A percentile compares a stretch with the other conserved stretches of the same genome.
Conservation (phyloP, 2,329 filamentous ascomycete species). For the Pseudogymnoascus sp. region DNA sequence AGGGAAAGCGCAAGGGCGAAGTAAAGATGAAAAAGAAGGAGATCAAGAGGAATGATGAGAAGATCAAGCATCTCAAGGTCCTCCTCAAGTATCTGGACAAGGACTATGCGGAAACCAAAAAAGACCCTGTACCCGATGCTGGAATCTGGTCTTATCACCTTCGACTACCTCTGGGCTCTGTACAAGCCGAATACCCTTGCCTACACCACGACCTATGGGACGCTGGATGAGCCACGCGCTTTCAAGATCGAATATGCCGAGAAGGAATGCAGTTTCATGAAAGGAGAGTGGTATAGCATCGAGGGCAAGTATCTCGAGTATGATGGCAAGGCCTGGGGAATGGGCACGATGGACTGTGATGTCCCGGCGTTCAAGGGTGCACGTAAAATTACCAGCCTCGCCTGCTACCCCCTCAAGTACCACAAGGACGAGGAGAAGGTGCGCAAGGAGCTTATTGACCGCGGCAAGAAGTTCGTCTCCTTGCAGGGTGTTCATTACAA, state of each 20-base stretch:
- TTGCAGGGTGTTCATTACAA: constrained; percentile 81
- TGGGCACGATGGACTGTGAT: constrained; percentile 62
- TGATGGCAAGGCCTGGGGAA: constrained; percentile 79
- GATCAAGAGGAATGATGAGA: constrained; percentile 49
- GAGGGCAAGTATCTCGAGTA: constrained; percentile 79
- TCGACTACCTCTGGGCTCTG: constrained; percentile 80
- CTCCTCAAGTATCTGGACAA: constrained; percentile 71
- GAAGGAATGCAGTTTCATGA: constrained; percentile 62
- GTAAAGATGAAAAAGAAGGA: constrained; percentile 54
- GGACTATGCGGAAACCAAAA: constrained; percentile 70
- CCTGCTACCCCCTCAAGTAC: constrained; percentile 72
- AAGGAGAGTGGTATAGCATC: constrained; percentile 68
- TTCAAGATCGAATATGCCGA: constrained; percentile 76
- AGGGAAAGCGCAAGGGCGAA: constrained; percentile 42
- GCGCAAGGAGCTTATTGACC: constrained; percentile 61
- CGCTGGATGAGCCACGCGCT: constrained; percentile 67
- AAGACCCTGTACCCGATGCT: constrained; percentile 76
- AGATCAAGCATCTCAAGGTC: constrained; percentile 62
- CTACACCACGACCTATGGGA: constrained; percentile 71
- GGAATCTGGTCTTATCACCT: constrained; percentile 77
- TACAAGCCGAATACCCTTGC: constrained; percentile 82
- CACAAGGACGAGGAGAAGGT: constrained; percentile 65
- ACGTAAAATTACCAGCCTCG: constrained; percentile 72
- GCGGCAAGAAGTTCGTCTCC: constrained; percentile 76
- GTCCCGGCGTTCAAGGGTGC: constrained; percentile 73